Base-by-base conservation (phyloP, 176 grass and related monocot species). In the Oryza nivara region DNA sequence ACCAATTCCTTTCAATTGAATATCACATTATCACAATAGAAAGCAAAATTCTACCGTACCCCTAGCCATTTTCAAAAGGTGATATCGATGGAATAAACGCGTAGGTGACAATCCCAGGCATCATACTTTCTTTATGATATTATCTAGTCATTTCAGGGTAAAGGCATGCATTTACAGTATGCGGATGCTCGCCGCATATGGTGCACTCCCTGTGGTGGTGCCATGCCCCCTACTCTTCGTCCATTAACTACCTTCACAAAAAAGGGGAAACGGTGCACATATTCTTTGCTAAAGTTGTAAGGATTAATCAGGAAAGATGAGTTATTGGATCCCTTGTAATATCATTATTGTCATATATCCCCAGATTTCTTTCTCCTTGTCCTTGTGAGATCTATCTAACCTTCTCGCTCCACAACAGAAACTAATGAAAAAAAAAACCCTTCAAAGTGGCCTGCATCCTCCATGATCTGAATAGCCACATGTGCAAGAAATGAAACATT, bases 131-230 rank as follows among this genome's bases (percentile, higher is more conserved):
- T 75, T 51, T 72, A 11, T 52, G 46, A 74, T 70, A 75, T 87
- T 83, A 63, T 75, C 70, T 38, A 69, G 85, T 88, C 89, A 84
- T 65, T 79, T 87, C 85, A 83, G 70, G n/a, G 75, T 84, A 91
- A 88, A 80, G 72, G 64, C 75, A 35, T 88, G 85, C 36, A 40
- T 67, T 83, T 32, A 73, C 47, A 66, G 73, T 72, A 38, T 43
- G 74, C 63, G 69, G 89, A 41, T 91, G 84, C 81, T 70, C 71
- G 64, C 85, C 38, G 89, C 89, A 65, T 88, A 88, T 88, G 78
- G 65, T 88, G 84, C 78, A 82, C 23, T 83, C 68, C 76, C 45
- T 43, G 70, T 80, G 17, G 72, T 75, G 44, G 70, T 51, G 75
- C 58, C 30, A 16, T 85, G 67, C 15, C 43, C n/a, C 38, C 34